Evolutionary conservation across 805 yeast species (phyloP), one percentile per base, ranked within the genome.

Genomic region (Candida khao-thaluensis): DNA sequence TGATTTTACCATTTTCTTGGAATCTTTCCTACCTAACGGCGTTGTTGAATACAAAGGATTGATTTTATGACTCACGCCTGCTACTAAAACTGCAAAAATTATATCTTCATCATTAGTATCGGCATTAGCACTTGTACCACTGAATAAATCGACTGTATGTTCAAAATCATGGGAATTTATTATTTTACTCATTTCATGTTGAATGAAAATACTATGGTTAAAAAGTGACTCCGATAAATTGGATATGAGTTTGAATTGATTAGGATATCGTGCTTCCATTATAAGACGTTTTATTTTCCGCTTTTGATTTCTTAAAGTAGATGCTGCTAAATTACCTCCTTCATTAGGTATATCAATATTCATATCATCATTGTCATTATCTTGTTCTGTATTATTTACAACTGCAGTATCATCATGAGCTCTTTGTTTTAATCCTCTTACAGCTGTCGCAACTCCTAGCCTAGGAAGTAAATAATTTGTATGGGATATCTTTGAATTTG

Each of bases 381-480:
- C 80, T 18, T 57, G 58, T 29, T 62, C 69, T 14, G 54, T 56
- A 10, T 41, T 45, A 12, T 33, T 30, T 7, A 42, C 53, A 9
- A 44, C 44, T 12, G 43, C 45, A 5, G 43, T 43, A 14, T 3
- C 11, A 38, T 54, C 49, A 17, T 43, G 47, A n/a, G 30, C 36
- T 20, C 52, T 50, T 12, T 39, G 43, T 38, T 72, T 65, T 10
- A 72, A 58, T 0, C 89, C 85, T 54, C 77, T 72, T 0, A 84
- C 81, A 5, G 82, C 62, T 0, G 89, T 74, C 37, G 75, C 82
- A 0, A 85, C 52, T 1, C 93, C 93, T 18, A 74, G 51, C 41
- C 79, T 65, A 0, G 93, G 93, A 4, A 84, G 52, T 2, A 65
- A 57, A 45, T 73, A 66, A n/a, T 74, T 44, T 17, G 80, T 41